phyloP scores from a whole-genome alignment of 2,329 filamentous ascomycete genomes.

The Verticillium klebahnii region DNA sequence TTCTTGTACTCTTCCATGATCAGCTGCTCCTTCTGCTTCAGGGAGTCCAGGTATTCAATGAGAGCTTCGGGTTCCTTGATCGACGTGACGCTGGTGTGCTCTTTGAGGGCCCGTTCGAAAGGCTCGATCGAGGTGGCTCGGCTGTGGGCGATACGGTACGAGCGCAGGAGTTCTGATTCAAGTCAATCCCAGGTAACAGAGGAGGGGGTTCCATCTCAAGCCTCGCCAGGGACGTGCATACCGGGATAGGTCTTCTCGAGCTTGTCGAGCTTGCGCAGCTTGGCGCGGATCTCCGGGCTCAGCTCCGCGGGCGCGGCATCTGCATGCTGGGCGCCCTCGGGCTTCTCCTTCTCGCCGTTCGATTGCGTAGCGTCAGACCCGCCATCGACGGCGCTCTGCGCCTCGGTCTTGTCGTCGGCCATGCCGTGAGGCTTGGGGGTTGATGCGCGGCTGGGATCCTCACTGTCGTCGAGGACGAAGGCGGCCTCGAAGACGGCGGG shows the following conservation, averaged over 20 bases:
- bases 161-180: conserved; percentile 71
- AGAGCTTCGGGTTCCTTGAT: conserved; percentile 82
- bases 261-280: conserved; percentile 82
- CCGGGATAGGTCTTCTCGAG: conserved; percentile 83
- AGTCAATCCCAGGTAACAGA: background rate
- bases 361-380: conserved; percentile 12
- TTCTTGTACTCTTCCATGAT: conserved; percentile 89
- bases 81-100: conserved; percentile 86
- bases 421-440: conserved; percentile 48
- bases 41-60: conserved; percentile 83
- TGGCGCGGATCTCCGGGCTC: conserved; percentile 68
- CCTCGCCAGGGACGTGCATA: conserved; percentile 27
- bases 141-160: conserved; percentile 86
- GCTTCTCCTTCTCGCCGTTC: conserved; percentile 16
- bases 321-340: conserved; percentile 11
- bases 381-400: conserved; percentile 11
- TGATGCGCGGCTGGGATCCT: conserved; percentile 56
- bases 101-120: conserved; percentile 85
- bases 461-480: conserved; percentile 82
- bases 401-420: conserved; percentile 14
- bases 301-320: conserved; percentile 43
- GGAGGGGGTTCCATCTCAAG: conserved; percentile 7
- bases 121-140: conserved; percentile 84
- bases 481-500: conserved; percentile 83
- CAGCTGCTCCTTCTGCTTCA: conserved; percentile 85